phyloP scores from a whole-genome alignment of 441 rosid genomes.

The Rhodomyrtus psidioides region DNA sequence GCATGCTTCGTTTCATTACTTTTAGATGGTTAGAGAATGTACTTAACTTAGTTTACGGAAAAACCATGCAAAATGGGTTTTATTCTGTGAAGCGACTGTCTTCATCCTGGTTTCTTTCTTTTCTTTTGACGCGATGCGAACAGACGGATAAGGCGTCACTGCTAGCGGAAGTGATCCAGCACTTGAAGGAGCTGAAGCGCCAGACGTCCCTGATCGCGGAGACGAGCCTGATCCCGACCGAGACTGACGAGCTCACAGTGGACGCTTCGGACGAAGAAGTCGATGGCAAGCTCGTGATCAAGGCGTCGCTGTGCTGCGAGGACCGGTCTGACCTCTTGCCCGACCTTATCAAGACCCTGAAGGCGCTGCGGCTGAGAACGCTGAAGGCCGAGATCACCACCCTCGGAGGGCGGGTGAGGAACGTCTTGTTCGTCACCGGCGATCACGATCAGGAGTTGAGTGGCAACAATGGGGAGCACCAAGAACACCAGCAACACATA shows the following conservation, averaged over 20 bases:
- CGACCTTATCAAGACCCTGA: constrained; percentile 76
- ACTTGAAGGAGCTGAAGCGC: constrained; percentile 79
- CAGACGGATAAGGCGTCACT: constrained; percentile 97
- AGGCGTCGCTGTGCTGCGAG: constrained; percentile 90
- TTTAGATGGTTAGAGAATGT: neutral
- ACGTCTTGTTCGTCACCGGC: constrained; percentile 77
- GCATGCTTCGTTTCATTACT: neutral
- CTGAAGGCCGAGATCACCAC: constrained; percentile 91
- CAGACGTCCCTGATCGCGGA: constrained; percentile 78
- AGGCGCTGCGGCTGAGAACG: constrained; percentile 67
- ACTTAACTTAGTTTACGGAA: neutral
- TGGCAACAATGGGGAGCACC: constrained; percentile 18
- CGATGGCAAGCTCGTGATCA: constrained; percentile 64
- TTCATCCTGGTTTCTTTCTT: neutral
- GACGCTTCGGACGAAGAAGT: constrained; percentile 61
- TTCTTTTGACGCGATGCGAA: neutral
- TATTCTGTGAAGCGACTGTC: neutral
- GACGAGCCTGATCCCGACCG: constrained; percentile 75
- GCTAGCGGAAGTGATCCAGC: constrained; percentile 96
- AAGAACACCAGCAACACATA: constrained; percentile 26
- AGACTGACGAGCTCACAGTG: constrained; percentile 73
- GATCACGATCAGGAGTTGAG: constrained; percentile 71
- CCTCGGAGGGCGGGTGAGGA: constrained; percentile 81
- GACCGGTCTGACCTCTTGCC: constrained; percentile 85
- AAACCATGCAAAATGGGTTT: neutral